Percentiles rank a stretch among this genome's conserved stretches.
Evolutionary conservation across 352 stramenopile species (phyloP).

Genomic region (Pythium dissotocum): DNA sequence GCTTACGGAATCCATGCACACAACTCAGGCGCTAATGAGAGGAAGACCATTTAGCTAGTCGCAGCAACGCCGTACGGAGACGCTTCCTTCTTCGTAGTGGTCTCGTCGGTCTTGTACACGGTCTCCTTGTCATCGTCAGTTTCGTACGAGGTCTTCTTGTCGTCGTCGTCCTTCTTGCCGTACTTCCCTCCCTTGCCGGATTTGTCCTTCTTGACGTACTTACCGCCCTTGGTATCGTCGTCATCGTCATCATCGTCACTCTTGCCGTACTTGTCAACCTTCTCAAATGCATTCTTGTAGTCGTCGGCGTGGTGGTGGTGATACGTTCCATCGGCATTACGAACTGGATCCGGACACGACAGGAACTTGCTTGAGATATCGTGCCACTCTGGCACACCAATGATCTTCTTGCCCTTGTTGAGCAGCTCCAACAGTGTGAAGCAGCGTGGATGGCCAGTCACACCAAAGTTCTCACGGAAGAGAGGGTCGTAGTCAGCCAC

Average conservation of each 20-base stretch:
- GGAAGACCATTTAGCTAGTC: no score
- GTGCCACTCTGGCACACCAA: conserved; percentile 49
- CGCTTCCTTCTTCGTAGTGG: no score
- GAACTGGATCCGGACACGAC: conserved; percentile 9
- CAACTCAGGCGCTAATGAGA: no score
- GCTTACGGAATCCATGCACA: no score
- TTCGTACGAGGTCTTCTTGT: no score
- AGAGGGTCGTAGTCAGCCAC: conserved; percentile 46
- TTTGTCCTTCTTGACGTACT: no score
- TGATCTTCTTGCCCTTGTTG: conserved; percentile 35
- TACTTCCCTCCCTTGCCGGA: no score
- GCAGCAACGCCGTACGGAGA: no score
- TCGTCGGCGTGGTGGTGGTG: conserved; percentile 11
- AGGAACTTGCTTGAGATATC: conserved; percentile 27
- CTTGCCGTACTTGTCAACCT: conserved; percentile 13
- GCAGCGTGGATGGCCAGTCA: conserved; percentile 49
- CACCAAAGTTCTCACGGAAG: conserved; percentile 50
- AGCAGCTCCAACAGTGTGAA: conserved; percentile 43
- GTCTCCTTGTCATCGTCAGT: no score
- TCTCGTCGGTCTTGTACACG: no score
- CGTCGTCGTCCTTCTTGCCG: no score
- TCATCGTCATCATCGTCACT: neutral
- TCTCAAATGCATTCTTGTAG: neutral
- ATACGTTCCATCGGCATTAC: neutral
- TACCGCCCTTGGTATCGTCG: neutral